Base-by-base conservation (phyloP, 768 basidiomycete genomes). In the Holtermanniella nyarrowii region DNA sequence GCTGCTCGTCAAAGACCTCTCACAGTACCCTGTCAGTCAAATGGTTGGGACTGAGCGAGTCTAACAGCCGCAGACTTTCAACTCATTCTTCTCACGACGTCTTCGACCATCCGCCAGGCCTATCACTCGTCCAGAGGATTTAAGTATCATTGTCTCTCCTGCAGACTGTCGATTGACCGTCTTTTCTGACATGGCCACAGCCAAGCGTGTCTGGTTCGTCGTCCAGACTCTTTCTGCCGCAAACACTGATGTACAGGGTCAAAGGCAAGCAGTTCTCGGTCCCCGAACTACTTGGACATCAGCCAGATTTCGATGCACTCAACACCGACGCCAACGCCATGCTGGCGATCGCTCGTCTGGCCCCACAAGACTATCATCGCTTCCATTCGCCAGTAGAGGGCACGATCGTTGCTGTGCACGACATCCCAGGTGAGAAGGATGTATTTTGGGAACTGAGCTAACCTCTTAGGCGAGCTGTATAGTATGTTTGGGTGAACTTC, bases 321-420 rank as follows among this genome's bases (percentile, higher is more conserved):
- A 48, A 53, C 21, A 53, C 55, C 3, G 69, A 68, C 27, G 14
- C 27, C 0, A 45, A 54, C 4, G 68, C 71, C 5, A 44, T 63
- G 21, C 63, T 87, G 1, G 83, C 83, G 0, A 79, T 84, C 52
- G 83, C 84, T 69, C 76, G 86, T 47, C 79, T 88, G 16, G 85
- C 87, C 0, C 87, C 85, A 0, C 77, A 81, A 7, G 86, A 88
- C 64, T 87, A 87, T 60, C 86, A 88, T 63, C 80, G 85, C 13
- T 86, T 84, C 76, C 85, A 86, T 56, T 78, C 78, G 26, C 83
- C 84, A 13, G 73, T 83, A 23, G 81, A 82, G 48, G 81, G 76
- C 31, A 76, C 73, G 11, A 57, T 74, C 1, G 66, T 82, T 2
- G 54, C 45, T 25, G 60, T 72, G n/a, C 64, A 61, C 50, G 61